These are phyloP conservation scores for Ophiocordyceps australis DNA, from an alignment of 2,329 filamentous ascomycete species.

Conservation along the genomic window DNA sequence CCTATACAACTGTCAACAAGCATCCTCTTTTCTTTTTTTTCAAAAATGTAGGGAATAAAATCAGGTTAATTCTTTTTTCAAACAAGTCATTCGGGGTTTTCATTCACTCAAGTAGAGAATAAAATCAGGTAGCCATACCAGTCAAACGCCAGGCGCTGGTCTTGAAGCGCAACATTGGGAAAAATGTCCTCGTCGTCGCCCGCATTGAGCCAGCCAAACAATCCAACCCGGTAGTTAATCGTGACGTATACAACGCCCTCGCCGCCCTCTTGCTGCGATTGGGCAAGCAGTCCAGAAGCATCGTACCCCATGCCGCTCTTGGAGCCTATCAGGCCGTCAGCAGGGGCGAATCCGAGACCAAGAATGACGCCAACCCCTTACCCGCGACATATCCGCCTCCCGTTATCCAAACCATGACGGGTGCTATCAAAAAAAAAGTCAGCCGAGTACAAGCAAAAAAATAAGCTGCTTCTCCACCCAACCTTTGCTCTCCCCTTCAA, in stretches of 20 bases:
- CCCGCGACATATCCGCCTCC: conserved; percentile 21
- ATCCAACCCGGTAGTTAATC: conserved; percentile 21
- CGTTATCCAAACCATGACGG: conserved; percentile 27
- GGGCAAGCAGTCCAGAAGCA: conserved; percentile 18
- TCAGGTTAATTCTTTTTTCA: too few species aligned
- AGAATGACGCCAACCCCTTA: neutral
- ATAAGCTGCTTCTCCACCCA: too few species aligned
- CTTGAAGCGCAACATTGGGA: conserved; percentile 29
- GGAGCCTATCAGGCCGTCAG: conserved; percentile 1
- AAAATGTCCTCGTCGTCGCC: conserved; percentile 13
- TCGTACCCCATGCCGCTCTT: conserved; percentile 14
- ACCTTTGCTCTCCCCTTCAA: too few species aligned
- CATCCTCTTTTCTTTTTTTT: too few species aligned
- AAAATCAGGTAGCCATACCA: conserved; percentile 19
- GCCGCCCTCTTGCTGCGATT: conserved; percentile 6
- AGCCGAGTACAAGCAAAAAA: too few species aligned
- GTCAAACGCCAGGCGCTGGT: conserved; percentile 26
- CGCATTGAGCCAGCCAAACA: conserved; percentile 26
- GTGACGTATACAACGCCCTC: conserved; percentile 20
- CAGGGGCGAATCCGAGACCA: too few species aligned
- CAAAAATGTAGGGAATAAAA: too few species aligned
- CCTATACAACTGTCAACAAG: too few species aligned
- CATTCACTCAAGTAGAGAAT: too few species aligned
- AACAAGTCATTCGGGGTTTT: too few species aligned
- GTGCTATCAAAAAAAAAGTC: too few species aligned